Base-by-base conservation (phyloP, 2,329 filamentous ascomycete genomes). In the Fusarium pseudocircinatum region DNA sequence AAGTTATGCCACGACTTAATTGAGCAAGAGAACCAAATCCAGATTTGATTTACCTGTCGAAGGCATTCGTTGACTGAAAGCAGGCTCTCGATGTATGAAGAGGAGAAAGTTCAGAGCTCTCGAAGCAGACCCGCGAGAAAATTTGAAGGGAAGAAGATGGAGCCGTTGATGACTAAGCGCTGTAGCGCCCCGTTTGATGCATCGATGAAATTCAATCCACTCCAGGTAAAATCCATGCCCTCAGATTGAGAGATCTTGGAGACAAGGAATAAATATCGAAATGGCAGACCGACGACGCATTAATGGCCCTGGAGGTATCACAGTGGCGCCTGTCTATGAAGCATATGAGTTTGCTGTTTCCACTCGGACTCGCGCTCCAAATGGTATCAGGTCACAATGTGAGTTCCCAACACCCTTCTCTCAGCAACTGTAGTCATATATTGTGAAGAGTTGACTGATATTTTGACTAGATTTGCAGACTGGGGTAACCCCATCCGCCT, bases 231-330 rank as follows among this genome's bases (percentile, higher is more conserved):
- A 78, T 72, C 67, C 58, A 70, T 73, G 69, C 47, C 42, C 57
- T 52, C 44, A 50, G 42, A 37, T 60, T 46, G 58, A 63, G 22
- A 57, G 39, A 43, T 30, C 40, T 18, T 36, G 60, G 44, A 63
- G 49, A 39, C 37, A 72, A 42, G 42, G n/a, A 50, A 32, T 58
- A 44, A 50, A 26, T 47, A 49, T 44, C 43, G 34, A 70, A 60
- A 95, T 95, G 93, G 86, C 92, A 63, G 96, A 99, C 82, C 90
- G 95, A 82, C 92, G 96, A 84, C 91, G 96, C 77, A 91, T 97
- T 75, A 98, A 98, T 83, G 94, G 94, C 10, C 96, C 96, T 12
- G 86, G 91, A 44, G 93, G 94, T 60, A 89, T 90, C 34, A 98
- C 95, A 14, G 84, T 88, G 39, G 89, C 94, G 22, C 94, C 95